phyloP scores from a whole-genome alignment of 495 filamentous ascomycete genomes.

The Podospora pseudopauciseta region DNA sequence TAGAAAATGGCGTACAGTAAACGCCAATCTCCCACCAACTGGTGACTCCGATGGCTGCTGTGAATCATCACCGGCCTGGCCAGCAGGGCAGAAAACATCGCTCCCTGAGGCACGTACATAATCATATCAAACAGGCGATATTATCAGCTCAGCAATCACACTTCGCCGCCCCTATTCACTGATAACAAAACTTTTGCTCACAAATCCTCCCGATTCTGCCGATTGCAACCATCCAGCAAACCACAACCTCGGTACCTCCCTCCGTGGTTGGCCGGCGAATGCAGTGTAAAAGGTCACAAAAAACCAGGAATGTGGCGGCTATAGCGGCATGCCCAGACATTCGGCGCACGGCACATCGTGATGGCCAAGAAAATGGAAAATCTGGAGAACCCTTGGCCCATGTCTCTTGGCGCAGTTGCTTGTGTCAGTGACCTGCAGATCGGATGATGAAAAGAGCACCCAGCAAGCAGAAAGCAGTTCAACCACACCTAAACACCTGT shows the following conservation, averaged over 20 bases:
- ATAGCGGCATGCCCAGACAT: background rate
- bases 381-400: background rate
- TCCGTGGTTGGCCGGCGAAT: background rate
- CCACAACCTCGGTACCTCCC: background rate
- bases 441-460: background rate
- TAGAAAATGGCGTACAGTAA: too few species aligned
- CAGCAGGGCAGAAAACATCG: too few species aligned
- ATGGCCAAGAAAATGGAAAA: background rate
- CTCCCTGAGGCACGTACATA: background rate
- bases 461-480: background rate
- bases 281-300: background rate
- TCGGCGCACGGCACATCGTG: background rate
- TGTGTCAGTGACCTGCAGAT: background rate
- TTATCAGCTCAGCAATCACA: background rate
- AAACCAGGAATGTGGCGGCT: background rate
- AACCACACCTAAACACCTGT: background rate
- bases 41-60: too few species aligned
- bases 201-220: background rate
- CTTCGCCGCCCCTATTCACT: background rate
- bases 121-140: background rate
- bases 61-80: too few species aligned
- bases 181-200: background rate
- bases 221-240: background rate
- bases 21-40: too few species aligned
- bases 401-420: background rate